Base-by-base conservation (phyloP, 129 eudicot genomes). In the Apium graveolens region DNA sequence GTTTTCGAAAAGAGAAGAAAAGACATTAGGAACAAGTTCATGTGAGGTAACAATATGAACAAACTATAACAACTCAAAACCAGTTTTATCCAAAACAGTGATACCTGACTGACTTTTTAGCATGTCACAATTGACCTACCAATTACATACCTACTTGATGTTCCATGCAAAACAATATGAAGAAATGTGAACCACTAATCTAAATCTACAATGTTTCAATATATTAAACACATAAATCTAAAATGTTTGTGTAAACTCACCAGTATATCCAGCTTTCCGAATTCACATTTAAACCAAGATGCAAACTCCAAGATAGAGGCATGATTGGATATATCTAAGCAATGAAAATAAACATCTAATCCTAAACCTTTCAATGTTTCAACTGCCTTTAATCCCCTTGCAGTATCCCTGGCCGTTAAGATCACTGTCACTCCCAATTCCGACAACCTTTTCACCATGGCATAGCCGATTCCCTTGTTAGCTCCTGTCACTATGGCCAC, bases 381-480 rank as follows among this genome's bases (percentile, higher is more conserved):
- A 72, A 88, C 80, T 4, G 98, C 97, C 55, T 88, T 51, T 13
- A 84, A 34, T 12, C 98, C 98, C 74, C 76, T 89, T 2, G 65
- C 57, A 4, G 48, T 24, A 76, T 90, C 92, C 70, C 98, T 80
- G 0, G 97, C 90, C 0, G 98, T 94, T 62, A 91, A 78, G 34
- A 94, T 83, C 20, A 94, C 97, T 0, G 87, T 89, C 37, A 94
- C 42, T 66, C 97, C 98, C 10, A 88, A 62, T 73, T 87, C 84
- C 44, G 97, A 93, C 76, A 94, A 83, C 74, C 82, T 80, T 73
- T 87, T 94, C 44, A 87, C 97, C 34, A 91, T 57, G 20, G 87
- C 89, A 66, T 80, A 94, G 39, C 98, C 98, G 0, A 94, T 94
- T 17, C 98, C 98, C 78, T 86, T 91, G 82, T 94, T 94, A 26